Evolutionary conservation across 768 basidiomycete genomes (phyloP), one percentile per base, ranked within the genome.

Genomic region (Boletus reticuloceps): DNA sequence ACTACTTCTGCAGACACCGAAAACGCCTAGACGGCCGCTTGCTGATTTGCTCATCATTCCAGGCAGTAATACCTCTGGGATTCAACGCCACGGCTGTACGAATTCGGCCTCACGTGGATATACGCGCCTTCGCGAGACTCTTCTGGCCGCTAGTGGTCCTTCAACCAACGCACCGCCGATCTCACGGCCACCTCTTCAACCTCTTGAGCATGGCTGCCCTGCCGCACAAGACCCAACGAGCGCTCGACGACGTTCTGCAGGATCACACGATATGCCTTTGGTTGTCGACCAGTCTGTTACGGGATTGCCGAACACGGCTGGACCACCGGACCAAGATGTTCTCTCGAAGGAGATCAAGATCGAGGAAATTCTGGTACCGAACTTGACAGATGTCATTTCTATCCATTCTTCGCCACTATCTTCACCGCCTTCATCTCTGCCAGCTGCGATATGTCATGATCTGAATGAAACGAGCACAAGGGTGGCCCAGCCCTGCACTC

Each of bases 11-110:
- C 56, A 36, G 32, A 63, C 58, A 22, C 61, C 59, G 0, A 54
- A 14, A 46, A 64, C 65, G 4, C 57, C 53, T 17, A 52, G 63
- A 53, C 65, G 40, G 12, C 65, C 65, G 1, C 60, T 67, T 31
- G 44, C 51, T n/a, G 66, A 63, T 44, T 43, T 68, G 22, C 55
- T 42, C 17, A 34, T 56, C 1, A 38, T 58, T 25, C 36, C 52
- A 16, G 27, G 29, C 0, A 46, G n/a, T 20, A 39, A 51, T 42
- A 32, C n/a, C 14, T 11, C 46, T 3, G 14, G 20, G 22, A 3
- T 16, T 19, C 47, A 31, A 16, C 27, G 49, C 7, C 7, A 7
- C 25, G 19, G 29, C 9, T n/a, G 22, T 20, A 29, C 13, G 14
- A 47, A 31, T 19, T 42, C 50, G 42, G 47, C 41, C 40, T 41